Base-by-base conservation (phyloP, 1,139 yeast genomes). In the Tardiomyces depauwii region DNA sequence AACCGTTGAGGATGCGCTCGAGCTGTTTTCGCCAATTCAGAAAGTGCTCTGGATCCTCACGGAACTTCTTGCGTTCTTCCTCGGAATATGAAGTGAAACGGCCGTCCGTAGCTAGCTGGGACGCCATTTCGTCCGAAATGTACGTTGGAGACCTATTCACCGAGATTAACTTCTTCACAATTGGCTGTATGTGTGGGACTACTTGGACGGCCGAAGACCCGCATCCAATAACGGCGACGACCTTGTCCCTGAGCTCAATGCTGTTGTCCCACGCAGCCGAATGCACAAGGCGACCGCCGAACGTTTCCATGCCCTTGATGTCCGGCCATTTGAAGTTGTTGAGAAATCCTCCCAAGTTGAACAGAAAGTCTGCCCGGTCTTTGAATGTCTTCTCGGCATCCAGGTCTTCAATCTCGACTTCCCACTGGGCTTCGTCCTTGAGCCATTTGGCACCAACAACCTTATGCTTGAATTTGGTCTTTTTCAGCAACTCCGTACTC, bases 341-440 rank as follows among this genome's bases (percentile, higher is more conserved):
- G 39, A 59, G 47, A 10, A 48, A 50, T 1, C 63, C 63, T 16
- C 52, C 49, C n/a, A 55, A 53, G 10, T 49, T 41, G 39, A 55
- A 50, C 13, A 58, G 47, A 7, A 57, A 32, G 21, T 55, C 50
- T 19, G 55, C 46, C 12, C 36, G 41, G 21, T 53, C 52, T 13
- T 44, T 43, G 39, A 44, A 46, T n/a, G 44, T 25, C 16, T 50
- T 47, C 2, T 49, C 50, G 25, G 50, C 44, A 14, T 42, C 33
- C 28, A 41, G 25, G 39, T 51, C 45, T 18, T 48, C 44, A 18
- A 56, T 44, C 19, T 44, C 43, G 25, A 55, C 48, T 11, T 45
- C 39, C 63, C 63, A 59, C 32, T 49, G 44, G 33, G 47, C 48
- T 30, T 44, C 45, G 11, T 48, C 53, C 40, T 53, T 53, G 41